These are phyloP conservation scores for Solanum okadae DNA, from an alignment of 257 asterid species.

Conservation along the genomic window DNA sequence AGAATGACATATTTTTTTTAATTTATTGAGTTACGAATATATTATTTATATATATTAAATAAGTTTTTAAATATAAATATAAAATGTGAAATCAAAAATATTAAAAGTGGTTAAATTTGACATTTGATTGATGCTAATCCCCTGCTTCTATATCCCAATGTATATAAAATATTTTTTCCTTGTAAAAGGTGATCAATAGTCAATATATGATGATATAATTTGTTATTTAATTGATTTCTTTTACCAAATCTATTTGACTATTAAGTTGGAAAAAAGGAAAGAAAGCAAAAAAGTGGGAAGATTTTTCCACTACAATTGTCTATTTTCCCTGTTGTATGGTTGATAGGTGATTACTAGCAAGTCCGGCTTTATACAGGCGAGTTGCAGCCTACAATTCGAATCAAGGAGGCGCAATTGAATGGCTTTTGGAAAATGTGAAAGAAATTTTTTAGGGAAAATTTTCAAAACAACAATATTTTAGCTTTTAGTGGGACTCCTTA, in stretches of 20 bases:
- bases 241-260: background rate
- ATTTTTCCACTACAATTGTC: background rate
- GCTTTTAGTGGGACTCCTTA: no score
- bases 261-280: background rate
- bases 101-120: no score
- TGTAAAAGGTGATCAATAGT: background rate
- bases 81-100: no score
- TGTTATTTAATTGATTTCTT: background rate
- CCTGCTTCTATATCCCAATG: background rate
- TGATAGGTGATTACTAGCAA: no score
- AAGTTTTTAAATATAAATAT: no score
- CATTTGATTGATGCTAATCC: no score
- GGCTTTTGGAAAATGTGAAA: background rate
- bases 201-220: background rate
- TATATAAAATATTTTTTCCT: background rate
- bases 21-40: no score
- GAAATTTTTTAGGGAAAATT: no score
- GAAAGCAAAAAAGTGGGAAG: background rate
- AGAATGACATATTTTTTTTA: no score
- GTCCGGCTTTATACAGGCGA: accelerated
- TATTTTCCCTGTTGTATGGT: no score
- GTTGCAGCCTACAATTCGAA: accelerated
- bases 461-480: no score
- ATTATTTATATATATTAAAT: no score
- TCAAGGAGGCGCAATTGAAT: accelerated